These are phyloP conservation scores for Paramecium sonneborni DNA, from an alignment of 73 alveolate species.

Conservation along the genomic window DNA sequence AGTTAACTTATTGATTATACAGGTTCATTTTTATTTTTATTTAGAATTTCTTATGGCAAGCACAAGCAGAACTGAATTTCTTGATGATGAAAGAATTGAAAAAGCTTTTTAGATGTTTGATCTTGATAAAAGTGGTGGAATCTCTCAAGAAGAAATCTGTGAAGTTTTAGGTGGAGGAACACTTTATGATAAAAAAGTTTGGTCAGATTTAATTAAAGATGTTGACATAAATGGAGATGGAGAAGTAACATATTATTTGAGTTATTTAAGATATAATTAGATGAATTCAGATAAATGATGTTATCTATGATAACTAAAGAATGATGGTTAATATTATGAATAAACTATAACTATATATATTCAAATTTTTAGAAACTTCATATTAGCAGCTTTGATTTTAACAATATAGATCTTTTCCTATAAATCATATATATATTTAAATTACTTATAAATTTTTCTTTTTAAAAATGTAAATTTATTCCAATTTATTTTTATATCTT, in stretches of 20 bases:
- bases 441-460: not conserved
- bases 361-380: not conserved
- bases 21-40: not conserved
- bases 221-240: slow-evolving; percentile 65
- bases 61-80: slow-evolving; percentile 32
- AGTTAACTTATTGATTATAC: slow-evolving; percentile 63
- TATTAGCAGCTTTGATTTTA: not conserved
- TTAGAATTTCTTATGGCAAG: slow-evolving; percentile 68
- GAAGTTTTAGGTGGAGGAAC: slow-evolving; percentile 31
- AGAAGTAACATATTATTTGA: not conserved
- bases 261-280: slow-evolving; percentile 19
- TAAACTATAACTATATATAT: not conserved
- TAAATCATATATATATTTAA: not conserved
- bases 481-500: not conserved
- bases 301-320: not conserved
- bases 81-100: slow-evolving; percentile 32
- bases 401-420: not conserved
- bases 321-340: not conserved
- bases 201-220: slow-evolving; percentile 56
- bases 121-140: slow-evolving; percentile 61
- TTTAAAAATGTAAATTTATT: not conserved
- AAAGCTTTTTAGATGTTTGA: slow-evolving; percentile 65
- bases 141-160: slow-evolving; percentile 45
- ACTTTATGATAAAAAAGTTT: slow-evolving; percentile 20
- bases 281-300: slow-evolving; percentile 51